These are phyloP conservation scores for Apophysomyces sp. DNA, from an alignment of 371 early-diverging fungal species.

Conservation along the genomic window DNA sequence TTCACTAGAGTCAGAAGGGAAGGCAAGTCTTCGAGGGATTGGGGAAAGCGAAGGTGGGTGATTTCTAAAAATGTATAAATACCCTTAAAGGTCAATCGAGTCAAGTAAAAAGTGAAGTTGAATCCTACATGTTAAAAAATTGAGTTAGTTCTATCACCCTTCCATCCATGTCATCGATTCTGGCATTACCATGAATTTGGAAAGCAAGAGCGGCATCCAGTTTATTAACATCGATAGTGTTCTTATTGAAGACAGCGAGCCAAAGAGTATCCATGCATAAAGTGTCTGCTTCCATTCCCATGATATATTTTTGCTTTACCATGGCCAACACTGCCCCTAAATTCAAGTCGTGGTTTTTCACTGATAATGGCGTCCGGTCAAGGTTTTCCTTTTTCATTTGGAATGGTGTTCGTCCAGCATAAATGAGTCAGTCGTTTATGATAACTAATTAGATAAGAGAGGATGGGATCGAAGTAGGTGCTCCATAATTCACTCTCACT, in stretches of 20 bases:
- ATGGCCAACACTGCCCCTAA: not conserved
- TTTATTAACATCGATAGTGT: slow-evolving; percentile 26
- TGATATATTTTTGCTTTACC: not conserved
- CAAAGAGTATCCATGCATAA: slow-evolving; percentile 18
- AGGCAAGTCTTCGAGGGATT: slow-evolving; percentile 20
- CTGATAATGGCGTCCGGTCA: slow-evolving; percentile 7
- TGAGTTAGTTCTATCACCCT: not conserved
- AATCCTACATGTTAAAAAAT: slow-evolving; percentile 2
- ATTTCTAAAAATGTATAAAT: slow-evolving; percentile 27
- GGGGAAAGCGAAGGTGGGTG: slow-evolving; percentile 21
- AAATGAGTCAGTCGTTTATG: not conserved
- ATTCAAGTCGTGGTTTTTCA: not conserved
- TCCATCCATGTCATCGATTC: not conserved
- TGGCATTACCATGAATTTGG: slow-evolving; percentile 16
- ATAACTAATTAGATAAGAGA: not conserved
- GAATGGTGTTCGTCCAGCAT: not conserved
- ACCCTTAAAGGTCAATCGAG: slow-evolving; percentile 15
- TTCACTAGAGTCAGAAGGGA: slow-evolving; percentile 20
- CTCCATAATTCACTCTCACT: slow-evolving; percentile 21
- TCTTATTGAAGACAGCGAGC: slow-evolving; percentile 21
- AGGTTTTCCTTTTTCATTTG: slow-evolving; percentile 3
- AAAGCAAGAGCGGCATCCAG: slow-evolving; percentile 24
- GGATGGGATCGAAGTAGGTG: slow-evolving; percentile 19
- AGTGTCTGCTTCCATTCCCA: not conserved
- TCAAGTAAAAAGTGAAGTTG: slow-evolving; percentile 17